Evolutionary conservation across 2,329 filamentous ascomycete genomes (phyloP).

Genomic region (Polytolypa hystricis): DNA sequence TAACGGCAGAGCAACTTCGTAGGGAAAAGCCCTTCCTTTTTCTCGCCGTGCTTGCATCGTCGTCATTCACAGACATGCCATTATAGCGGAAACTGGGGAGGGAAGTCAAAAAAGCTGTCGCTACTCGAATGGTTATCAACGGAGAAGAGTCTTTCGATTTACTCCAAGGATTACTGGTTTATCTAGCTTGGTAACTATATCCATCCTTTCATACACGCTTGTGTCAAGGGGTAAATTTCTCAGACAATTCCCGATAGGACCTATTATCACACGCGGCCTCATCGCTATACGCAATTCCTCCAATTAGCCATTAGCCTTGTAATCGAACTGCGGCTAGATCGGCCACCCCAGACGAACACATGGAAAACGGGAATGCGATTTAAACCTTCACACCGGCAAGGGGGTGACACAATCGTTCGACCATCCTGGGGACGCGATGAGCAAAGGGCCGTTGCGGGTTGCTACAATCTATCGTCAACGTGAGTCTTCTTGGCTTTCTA

Average conservation of each 20-base stretch:
- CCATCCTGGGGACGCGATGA: conserved; percentile 30
- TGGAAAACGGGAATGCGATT: conserved; percentile 22
- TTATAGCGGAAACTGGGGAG: conserved; percentile 24
- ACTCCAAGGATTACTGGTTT: conserved; percentile 29
- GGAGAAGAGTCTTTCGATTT: conserved; percentile 28
- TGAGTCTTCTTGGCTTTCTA: conserved; percentile 14
- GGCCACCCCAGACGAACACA: conserved; percentile 17
- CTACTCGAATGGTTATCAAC: conserved; percentile 20
- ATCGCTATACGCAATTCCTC: conserved; percentile 24
- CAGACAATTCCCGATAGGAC: conserved; percentile 21
- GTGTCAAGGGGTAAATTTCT: conserved; percentile 1
- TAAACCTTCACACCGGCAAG: conserved; percentile 14
- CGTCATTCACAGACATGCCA: conserved; percentile 22
- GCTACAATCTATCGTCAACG: conserved; percentile 35
- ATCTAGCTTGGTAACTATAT: conserved; percentile 22
- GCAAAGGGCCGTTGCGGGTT: conserved; percentile 33
- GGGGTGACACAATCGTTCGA: conserved; percentile 4
- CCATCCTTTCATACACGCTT: background rate
- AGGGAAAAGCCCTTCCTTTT: conserved; percentile 25
- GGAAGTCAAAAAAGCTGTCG: conserved; percentile 22
- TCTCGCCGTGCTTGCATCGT: conserved; percentile 22
- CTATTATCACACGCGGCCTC: conserved; percentile 23
- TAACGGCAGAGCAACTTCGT: conserved; percentile 19
- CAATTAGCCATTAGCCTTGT: conserved; percentile 28
- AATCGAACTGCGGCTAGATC: conserved; percentile 24